Evolutionary conservation across 257 asterid species (phyloP).

Genomic region (Ballota nigra): DNA sequence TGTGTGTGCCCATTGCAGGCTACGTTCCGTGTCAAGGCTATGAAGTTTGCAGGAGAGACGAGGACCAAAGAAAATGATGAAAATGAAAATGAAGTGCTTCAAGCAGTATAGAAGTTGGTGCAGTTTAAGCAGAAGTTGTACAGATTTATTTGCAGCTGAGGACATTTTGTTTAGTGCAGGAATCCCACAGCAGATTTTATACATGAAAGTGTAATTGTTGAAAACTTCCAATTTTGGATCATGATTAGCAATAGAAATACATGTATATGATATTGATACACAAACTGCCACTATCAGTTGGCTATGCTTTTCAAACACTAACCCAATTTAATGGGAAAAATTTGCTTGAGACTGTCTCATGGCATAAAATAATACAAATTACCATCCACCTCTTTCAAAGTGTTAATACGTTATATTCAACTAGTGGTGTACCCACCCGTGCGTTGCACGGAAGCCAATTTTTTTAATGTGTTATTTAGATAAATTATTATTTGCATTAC

Average conservation of each 20-base stretch:
- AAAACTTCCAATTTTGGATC: neutral
- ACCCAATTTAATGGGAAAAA: neutral
- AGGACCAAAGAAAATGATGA: slow-evolving; percentile 14
- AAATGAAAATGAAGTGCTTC: slow-evolving; percentile 30
- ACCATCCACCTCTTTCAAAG: too few relatives aligned
- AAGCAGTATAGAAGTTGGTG: slow-evolving; percentile 33
- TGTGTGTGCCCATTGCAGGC: slow-evolving; percentile 37
- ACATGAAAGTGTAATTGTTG: neutral
- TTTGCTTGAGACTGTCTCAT: too few relatives aligned
- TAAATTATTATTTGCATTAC: too few relatives aligned
- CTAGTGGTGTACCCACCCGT: too few relatives aligned
- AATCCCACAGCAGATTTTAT: neutral
- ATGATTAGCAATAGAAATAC: slow-evolving; percentile 1
- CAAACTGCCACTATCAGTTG: too few relatives aligned
- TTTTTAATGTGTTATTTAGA: too few relatives aligned
- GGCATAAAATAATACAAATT: too few relatives aligned
- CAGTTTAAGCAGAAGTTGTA: slow-evolving; percentile 25
- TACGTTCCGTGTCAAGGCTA: slow-evolving; percentile 65
- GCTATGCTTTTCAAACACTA: neutral
- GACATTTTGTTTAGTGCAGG: slow-evolving; percentile 32
- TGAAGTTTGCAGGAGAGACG: slow-evolving; percentile 47
- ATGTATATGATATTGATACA: neutral
- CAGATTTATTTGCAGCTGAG: slow-evolving; percentile 42
- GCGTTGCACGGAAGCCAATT: too few relatives aligned
- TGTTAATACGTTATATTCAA: too few relatives aligned